Evolutionary conservation across 495 filamentous ascomycete genomes (phyloP).

Genomic region (Filosporella fistucella): DNA sequence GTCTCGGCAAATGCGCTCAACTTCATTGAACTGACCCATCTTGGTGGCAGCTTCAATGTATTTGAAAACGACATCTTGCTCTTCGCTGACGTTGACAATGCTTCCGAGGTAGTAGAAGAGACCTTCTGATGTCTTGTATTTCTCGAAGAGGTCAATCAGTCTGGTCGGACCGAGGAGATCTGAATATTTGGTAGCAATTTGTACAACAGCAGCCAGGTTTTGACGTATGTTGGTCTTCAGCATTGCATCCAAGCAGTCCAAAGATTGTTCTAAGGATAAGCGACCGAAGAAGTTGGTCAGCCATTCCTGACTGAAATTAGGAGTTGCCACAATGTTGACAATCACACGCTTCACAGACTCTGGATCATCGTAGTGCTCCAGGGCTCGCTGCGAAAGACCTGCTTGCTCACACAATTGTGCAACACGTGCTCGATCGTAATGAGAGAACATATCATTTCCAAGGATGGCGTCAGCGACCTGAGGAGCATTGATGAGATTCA

Average conservation of each 20-base stretch:
- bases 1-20: slow-evolving; percentile 95
- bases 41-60: slow-evolving; percentile 96
- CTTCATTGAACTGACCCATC: slow-evolving; percentile 88
- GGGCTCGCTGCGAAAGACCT: slow-evolving; percentile 76
- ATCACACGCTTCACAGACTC: slow-evolving; percentile 84
- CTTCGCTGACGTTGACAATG: slow-evolving; percentile 95
- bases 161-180: slow-evolving; percentile 88
- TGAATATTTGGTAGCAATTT: slow-evolving; percentile 95
- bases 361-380: slow-evolving; percentile 92
- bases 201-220: slow-evolving; percentile 89
- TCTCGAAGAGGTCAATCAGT: slow-evolving; percentile 92
- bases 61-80: slow-evolving; percentile 96
- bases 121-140: slow-evolving; percentile 93
- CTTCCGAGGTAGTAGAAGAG: slow-evolving; percentile 97
- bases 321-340: slow-evolving; percentile 70
- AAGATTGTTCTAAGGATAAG: slow-evolving; percentile 87
- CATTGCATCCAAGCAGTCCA: slow-evolving; percentile 96
- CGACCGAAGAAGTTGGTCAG: slow-evolving; percentile 87
- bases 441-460: slow-evolving; percentile 93
- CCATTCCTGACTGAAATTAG: slow-evolving; percentile 86
- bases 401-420: slow-evolving; percentile 89
- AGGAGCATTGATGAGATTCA: slow-evolving; percentile 94
- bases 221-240: slow-evolving; percentile 92
- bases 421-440: slow-evolving; percentile 88
- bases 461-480: slow-evolving; percentile 98